Evolutionary conservation across 2,329 filamentous ascomycete genomes (phyloP).

Genomic region (Huntiella bhutanensis): DNA sequence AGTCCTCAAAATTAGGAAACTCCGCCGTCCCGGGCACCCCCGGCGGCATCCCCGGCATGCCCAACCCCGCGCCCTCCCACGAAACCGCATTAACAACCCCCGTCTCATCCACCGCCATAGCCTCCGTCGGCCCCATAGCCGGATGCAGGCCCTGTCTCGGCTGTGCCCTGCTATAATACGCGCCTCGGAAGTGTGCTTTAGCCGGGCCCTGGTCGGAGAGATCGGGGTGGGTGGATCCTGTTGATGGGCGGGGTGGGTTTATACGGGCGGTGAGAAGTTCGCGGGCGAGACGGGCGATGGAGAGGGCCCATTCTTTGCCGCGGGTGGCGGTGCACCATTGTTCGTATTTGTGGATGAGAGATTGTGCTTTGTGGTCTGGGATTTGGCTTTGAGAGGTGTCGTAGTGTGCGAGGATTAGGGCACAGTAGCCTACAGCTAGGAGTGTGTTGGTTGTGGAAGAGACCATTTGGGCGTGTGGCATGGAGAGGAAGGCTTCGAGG

Average conservation of each 20-base stretch:
- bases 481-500: constrained; percentile 9
- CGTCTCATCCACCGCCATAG: constrained; percentile 8
- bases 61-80: neutral
- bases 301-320: constrained; percentile 10
- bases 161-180: constrained; percentile 5
- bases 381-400: constrained; percentile 10
- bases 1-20: constrained; percentile 11
- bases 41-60: neutral
- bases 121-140: neutral
- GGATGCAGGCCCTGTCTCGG: constrained; percentile 2
- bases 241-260: neutral
- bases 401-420: constrained; percentile 10
- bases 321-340: constrained; percentile 9
- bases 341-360: constrained; percentile 10
- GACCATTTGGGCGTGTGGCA: constrained; percentile 10
- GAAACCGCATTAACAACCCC: neutral
- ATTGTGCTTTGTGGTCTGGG: constrained; percentile 5
- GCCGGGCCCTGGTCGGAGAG: neutral
- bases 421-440: constrained; percentile 9
- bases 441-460: constrained; percentile 10
- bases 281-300: constrained; percentile 9
- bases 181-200: constrained; percentile 2
- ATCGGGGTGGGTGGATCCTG: neutral
- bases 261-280: constrained; percentile 10
- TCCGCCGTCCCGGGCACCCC: neutral